These are phyloP conservation scores for Coniferiporia weirii DNA, from an alignment of 1,284 basidiomycete species.

Conservation along the genomic window DNA sequence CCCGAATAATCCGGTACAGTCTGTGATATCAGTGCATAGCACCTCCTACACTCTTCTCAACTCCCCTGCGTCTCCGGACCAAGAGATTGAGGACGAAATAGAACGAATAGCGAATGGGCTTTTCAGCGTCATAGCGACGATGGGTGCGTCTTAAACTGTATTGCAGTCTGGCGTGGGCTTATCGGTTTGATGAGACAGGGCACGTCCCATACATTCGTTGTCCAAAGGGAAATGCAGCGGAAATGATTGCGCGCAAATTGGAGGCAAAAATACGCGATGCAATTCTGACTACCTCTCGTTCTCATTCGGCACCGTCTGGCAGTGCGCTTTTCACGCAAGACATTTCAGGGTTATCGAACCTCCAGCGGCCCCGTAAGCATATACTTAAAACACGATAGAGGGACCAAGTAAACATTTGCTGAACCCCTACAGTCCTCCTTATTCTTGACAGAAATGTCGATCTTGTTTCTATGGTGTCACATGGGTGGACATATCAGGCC, in stretches of 20 bases:
- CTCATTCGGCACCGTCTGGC: slow-evolving; percentile 38
- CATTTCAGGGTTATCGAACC: slow-evolving; percentile 60
- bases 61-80: slow-evolving; percentile 86
- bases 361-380: slow-evolving; percentile 77
- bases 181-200: slow-evolving; percentile 40
- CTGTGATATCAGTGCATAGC: slow-evolving; percentile 33
- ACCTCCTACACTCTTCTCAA: slow-evolving; percentile 83
- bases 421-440: slow-evolving; percentile 66
- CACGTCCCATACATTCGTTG: slow-evolving; percentile 94
- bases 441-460: slow-evolving; percentile 96
- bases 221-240: slow-evolving; percentile 94
- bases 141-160: slow-evolving; percentile 48
- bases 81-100: slow-evolving; percentile 90
- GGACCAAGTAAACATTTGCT: slow-evolving; percentile 2
- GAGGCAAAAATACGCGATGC: slow-evolving; percentile 93
- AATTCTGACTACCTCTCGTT: slow-evolving; percentile 74
- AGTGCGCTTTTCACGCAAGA: slow-evolving; percentile 66
- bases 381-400: background rate
- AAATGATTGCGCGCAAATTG: slow-evolving; percentile 96
- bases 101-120: slow-evolving; percentile 89
- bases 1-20: slow-evolving; percentile 29
- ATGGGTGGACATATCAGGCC: slow-evolving; percentile 99
- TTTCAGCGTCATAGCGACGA: slow-evolving; percentile 90
- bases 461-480: slow-evolving; percentile 90
- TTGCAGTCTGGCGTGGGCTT: background rate